A percentile compares a stretch with the other conserved stretches of the same genome.
phyloP scores from a whole-genome alignment of 805 yeast species.

The Metahyphopichia silvanorum region DNA sequence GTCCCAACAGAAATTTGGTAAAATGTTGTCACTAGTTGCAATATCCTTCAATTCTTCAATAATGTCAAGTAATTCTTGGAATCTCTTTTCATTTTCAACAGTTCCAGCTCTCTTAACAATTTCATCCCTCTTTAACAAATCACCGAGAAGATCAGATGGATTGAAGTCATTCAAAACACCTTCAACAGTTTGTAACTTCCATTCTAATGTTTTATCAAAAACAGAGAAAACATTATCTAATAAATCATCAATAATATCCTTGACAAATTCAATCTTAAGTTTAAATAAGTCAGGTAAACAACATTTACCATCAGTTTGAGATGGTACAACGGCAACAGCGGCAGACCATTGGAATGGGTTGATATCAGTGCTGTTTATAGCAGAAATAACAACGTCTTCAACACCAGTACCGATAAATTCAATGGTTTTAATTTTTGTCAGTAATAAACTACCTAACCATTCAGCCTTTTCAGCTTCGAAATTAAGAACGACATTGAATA shows the following conservation, averaged over 20 bases:
- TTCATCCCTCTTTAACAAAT: not conserved
- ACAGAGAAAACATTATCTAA: not conserved
- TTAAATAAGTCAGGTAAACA: slow-evolving; percentile 21
- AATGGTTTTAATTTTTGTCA: slow-evolving; percentile 14
- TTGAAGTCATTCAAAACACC: slow-evolving; percentile 1
- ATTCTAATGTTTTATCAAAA: not conserved
- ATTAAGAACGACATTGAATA: slow-evolving; percentile 17
- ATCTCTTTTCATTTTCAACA: slow-evolving; percentile 1
- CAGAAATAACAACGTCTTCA: slow-evolving; percentile 8
- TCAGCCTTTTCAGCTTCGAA: slow-evolving; percentile 20
- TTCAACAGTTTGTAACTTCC: not conserved
- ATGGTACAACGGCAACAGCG: slow-evolving; percentile 17
- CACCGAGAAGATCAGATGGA: not conserved
- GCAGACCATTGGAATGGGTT: slow-evolving; percentile 19
- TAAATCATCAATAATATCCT: not conserved
- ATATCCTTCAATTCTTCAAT: not conserved
- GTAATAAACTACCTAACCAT: slow-evolving; percentile 9
- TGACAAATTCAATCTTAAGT: slow-evolving; percentile 10
- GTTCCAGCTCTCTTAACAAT: not conserved
- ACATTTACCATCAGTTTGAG: slow-evolving; percentile 12
- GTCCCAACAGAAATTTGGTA: slow-evolving; percentile 3
- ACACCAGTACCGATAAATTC: slow-evolving; percentile 19
- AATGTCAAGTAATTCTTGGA: not conserved
- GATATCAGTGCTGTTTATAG: slow-evolving; percentile 4
- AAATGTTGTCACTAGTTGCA: not conserved